Percentiles rank a stretch among this genome's conserved stretches.
Evolutionary conservation across 495 filamentous ascomycete species (phyloP).

Genomic region (Cladorrhinum samala): DNA sequence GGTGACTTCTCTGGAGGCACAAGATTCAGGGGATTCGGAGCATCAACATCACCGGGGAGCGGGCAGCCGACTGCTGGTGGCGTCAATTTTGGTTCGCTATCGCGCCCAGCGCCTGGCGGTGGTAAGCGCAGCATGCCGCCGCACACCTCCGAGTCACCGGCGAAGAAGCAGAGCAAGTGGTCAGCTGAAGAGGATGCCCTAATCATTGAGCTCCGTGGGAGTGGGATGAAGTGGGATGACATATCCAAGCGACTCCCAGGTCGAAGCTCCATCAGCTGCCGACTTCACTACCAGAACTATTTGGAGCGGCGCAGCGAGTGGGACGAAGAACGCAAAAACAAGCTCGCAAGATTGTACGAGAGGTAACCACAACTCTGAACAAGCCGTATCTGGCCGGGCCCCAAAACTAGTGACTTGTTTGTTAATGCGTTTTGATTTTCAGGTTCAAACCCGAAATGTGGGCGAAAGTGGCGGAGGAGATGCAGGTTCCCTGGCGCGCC

Average conservation of each 20-base stretch:
- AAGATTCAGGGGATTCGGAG: conserved; percentile 6
- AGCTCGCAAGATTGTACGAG: conserved; percentile 88
- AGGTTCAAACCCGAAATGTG: conserved; percentile 98
- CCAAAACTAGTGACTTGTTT: too few species aligned
- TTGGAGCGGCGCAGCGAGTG: conserved; percentile 83
- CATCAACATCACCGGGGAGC: conserved; percentile 4
- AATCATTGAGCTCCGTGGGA: conserved; percentile 82
- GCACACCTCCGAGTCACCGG: conserved; percentile 64
- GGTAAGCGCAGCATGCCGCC: conserved; percentile 44
- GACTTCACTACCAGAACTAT: conserved; percentile 96
- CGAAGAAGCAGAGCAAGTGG: conserved; percentile 97
- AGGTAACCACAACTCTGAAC: conserved; percentile 63
- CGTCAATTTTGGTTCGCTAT: conserved; percentile 1
- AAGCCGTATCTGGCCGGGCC: too few species aligned
- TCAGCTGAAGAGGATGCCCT: conserved; percentile 81
- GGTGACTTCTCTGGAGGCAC: conserved; percentile 6
- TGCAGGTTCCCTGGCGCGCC: conserved; percentile 93
- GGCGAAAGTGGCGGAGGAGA: conserved; percentile 86
- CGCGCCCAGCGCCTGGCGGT: conserved; percentile 18
- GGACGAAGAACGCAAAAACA: conserved; percentile 97
- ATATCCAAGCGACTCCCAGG: conserved; percentile 86
- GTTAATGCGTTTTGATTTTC: conserved; percentile 2
- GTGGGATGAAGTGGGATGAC: conserved; percentile 97
- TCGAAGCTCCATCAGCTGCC: conserved; percentile 85
- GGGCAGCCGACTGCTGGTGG: conserved; percentile 1